Percentiles rank a stretch among this genome's conserved stretches.
Evolutionary conservation across 78 protist species (phyloP).

Genomic region (Dictyostelium firmibasis): DNA sequence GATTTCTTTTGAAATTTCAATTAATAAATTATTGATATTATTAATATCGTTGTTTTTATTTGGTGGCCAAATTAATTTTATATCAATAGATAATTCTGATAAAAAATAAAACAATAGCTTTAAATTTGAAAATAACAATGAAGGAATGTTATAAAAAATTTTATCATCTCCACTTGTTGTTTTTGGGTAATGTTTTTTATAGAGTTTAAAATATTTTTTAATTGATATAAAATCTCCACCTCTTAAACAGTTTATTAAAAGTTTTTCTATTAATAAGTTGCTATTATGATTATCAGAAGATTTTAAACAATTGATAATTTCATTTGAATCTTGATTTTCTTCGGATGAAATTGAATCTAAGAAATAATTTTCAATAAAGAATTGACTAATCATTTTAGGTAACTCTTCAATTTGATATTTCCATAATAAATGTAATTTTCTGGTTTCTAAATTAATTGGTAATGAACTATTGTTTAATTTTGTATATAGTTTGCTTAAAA

Average conservation of each 20-base stretch:
- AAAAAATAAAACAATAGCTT: background rate
- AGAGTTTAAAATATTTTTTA: background rate
- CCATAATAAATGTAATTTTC: background rate
- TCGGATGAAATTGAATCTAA: background rate
- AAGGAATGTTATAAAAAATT: background rate
- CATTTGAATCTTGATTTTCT: background rate
- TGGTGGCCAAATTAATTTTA: background rate
- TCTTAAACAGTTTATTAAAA: background rate
- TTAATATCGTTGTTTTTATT: background rate
- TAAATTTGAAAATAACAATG: background rate
- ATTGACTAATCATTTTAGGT: background rate
- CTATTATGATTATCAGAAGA: background rate
- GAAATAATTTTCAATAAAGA: background rate
- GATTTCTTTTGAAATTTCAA: background rate
- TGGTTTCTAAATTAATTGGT: background rate
- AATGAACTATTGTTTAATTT: background rate
- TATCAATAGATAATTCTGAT: background rate
- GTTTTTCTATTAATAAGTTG: background rate
- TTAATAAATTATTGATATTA: background rate
- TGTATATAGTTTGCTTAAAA: background rate
- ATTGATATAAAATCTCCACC: background rate
- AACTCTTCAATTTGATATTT: background rate
- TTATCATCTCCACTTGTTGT: background rate
- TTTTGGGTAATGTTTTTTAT: background rate
- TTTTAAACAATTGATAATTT: background rate